Evolutionary conservation across 495 filamentous ascomycete species (phyloP).

Genomic region (Ascobolus immersus): DNA sequence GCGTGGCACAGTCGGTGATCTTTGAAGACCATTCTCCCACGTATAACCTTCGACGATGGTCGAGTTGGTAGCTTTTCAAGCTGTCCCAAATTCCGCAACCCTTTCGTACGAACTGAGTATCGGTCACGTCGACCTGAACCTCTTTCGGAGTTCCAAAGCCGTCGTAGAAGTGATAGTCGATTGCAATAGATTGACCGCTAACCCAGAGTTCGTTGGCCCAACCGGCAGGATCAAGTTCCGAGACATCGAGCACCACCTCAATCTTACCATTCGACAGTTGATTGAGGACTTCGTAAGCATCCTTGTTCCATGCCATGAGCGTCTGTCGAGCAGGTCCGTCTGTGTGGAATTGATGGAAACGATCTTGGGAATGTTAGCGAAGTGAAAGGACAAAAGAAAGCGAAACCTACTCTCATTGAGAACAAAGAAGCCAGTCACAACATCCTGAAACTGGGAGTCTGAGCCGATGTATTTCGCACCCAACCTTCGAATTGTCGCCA

Average conservation of each 20-base stretch:
- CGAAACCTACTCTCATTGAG: slow-evolving; percentile 35
- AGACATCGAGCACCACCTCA: slow-evolving; percentile 25
- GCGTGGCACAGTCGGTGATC: slow-evolving; percentile 50
- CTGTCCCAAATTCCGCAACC: too few species aligned
- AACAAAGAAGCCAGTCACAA: slow-evolving; percentile 44
- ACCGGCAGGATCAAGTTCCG: neutral
- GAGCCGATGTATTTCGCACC: slow-evolving; percentile 33
- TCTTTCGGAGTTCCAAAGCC: slow-evolving; percentile 35
- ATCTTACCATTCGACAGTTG: slow-evolving; percentile 28
- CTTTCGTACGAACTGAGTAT: too few species aligned
- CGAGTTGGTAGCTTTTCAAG: slow-evolving; percentile 43
- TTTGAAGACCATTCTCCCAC: slow-evolving; percentile 43
- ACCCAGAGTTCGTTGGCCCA: neutral
- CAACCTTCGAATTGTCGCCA: slow-evolving; percentile 32
- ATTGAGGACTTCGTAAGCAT: slow-evolving; percentile 27
- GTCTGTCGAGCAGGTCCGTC: too few species aligned
- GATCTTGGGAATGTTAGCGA: neutral
- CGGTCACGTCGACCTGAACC: slow-evolving; percentile 37
- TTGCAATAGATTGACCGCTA: slow-evolving; percentile 36
- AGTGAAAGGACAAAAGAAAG: neutral
- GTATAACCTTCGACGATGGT: slow-evolving; percentile 31
- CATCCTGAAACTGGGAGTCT: slow-evolving; percentile 25
- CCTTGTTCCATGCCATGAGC: neutral
- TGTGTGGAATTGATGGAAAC: too few species aligned
- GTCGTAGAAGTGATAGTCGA: slow-evolving; percentile 37